A percentile compares a stretch with the other conserved stretches of the same genome.
phyloP scores from a whole-genome alignment of 495 filamentous ascomycete species.

The Pseudomonodictys pantanalensis region DNA sequence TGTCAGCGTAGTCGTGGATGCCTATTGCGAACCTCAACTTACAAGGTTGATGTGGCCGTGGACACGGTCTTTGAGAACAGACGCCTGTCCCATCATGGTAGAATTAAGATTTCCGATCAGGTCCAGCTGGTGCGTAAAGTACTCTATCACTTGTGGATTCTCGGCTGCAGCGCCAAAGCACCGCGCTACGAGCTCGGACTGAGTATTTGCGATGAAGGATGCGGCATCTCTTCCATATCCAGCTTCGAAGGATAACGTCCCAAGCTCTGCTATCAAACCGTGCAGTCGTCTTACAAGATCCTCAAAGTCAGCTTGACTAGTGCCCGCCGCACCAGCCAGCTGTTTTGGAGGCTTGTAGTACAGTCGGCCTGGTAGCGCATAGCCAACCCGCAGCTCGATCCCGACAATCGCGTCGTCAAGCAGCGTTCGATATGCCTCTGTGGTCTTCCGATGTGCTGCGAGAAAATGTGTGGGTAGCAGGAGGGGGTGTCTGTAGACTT shows the following conservation, averaged over 20 bases:
- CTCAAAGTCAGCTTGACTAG: not conserved
- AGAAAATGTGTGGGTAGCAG: not conserved
- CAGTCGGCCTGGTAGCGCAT: not conserved
- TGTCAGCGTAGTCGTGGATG: not conserved
- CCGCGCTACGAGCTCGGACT: not conserved
- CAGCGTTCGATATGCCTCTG: not conserved
- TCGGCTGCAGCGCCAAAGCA: not conserved
- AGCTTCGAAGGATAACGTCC: not conserved
- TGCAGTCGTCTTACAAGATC: not conserved
- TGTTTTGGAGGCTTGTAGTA: not conserved
- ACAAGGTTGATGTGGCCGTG: conserved; percentile 14
- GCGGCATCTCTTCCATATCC: conserved; percentile 1
- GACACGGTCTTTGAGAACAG: conserved; percentile 4
- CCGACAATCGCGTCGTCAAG: not conserved
- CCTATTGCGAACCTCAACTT: not conserved
- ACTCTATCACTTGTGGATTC: not conserved
- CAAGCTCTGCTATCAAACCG: conserved; percentile 2
- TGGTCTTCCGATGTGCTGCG: not conserved
- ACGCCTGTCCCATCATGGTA: not conserved
- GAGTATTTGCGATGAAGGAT: conserved; percentile 1
- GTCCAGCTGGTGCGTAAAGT: not conserved
- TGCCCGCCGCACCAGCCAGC: not conserved
- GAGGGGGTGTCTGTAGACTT: not conserved
- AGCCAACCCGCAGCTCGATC: not conserved
- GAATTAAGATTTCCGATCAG: not conserved